Evolutionary conservation across 2,329 filamentous ascomycete genomes (phyloP).

Genomic region (Nannizziopsis arthrosporioides): DNA sequence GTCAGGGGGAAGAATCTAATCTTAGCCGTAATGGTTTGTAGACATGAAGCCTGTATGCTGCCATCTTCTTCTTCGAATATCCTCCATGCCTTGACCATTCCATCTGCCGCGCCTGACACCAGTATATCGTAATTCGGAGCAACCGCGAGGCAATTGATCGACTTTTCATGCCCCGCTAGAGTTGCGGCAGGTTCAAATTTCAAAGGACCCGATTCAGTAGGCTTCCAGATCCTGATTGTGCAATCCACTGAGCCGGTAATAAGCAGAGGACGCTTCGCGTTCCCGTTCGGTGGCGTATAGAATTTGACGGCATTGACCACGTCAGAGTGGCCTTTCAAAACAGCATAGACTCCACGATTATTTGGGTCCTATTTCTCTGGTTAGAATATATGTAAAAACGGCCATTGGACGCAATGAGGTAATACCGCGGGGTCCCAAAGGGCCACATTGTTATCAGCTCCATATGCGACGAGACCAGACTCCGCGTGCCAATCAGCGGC

Average conservation of each 20-base stretch:
- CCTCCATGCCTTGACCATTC: slow-evolving; percentile 55
- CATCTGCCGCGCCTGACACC: slow-evolving; percentile 52
- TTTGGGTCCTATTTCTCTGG: slow-evolving; percentile 29
- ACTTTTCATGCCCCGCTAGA: slow-evolving; percentile 55
- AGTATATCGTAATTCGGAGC: slow-evolving; percentile 39
- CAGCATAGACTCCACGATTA: slow-evolving; percentile 48
- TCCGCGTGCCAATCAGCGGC: slow-evolving; percentile 76
- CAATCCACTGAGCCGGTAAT: slow-evolving; percentile 75
- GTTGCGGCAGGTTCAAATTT: slow-evolving; percentile 39
- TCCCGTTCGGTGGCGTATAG: slow-evolving; percentile 43
- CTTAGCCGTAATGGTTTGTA: slow-evolving; percentile 59
- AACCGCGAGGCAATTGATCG: slow-evolving; percentile 55
- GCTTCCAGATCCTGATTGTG: slow-evolving; percentile 53
- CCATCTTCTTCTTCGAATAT: slow-evolving; percentile 34
- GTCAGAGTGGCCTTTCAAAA: slow-evolving; percentile 67
- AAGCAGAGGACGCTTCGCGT: slow-evolving; percentile 41
- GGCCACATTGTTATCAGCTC: slow-evolving; percentile 77
- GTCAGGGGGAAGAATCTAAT: slow-evolving; percentile 75
- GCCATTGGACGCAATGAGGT: not conserved
- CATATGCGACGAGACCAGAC: slow-evolving; percentile 67
- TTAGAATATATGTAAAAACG: not conserved
- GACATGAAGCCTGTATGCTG: slow-evolving; percentile 35
- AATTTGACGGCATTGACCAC: slow-evolving; percentile 77
- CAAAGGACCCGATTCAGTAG: slow-evolving; percentile 17
- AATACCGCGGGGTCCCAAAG: slow-evolving; percentile 69